Percentiles rank a stretch among this genome's conserved stretches.
Conservation (phyloP, 2,329 filamentous ascomycete species). For the Botrytis hyacinthi region DNA sequence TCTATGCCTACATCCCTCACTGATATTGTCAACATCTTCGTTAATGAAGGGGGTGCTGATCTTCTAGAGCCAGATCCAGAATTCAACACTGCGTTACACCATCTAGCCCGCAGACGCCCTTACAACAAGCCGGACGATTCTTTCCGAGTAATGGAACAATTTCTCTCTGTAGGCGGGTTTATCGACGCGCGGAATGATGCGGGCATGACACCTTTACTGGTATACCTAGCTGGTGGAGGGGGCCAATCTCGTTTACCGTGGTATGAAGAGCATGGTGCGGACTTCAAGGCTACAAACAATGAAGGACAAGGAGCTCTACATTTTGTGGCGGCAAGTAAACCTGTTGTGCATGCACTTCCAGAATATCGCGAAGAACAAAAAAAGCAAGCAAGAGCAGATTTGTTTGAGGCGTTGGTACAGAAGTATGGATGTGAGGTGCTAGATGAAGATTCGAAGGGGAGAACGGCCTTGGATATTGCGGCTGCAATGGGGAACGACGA, state of each 20-base stretch:
- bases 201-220: conserved; percentile 11
- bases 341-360: no score
- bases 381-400: no score
- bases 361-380: no score
- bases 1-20: no score
- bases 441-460: conserved; percentile 7
- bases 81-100: conserved; percentile 24
- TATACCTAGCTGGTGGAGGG: not conserved
- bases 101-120: conserved; percentile 1
- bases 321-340: not conserved
- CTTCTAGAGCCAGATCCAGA: conserved; percentile 21
- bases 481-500: not conserved
- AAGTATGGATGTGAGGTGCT: not conserved
- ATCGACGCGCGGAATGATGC: conserved; percentile 17
- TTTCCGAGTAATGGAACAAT: not conserved
- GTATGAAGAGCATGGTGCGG: not conserved
- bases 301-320: conserved; percentile 1
- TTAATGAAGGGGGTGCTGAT: conserved; percentile 17
- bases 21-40: not conserved
- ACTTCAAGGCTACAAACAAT: not conserved
- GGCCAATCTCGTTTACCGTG: not conserved
- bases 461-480: conserved; percentile 8
- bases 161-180: conserved; percentile 13
- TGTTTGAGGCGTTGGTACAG: not conserved
- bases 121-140: not conserved